Conservation (phyloP, 768 basidiomycete genomes). For the Amanita thiersii region DNA sequence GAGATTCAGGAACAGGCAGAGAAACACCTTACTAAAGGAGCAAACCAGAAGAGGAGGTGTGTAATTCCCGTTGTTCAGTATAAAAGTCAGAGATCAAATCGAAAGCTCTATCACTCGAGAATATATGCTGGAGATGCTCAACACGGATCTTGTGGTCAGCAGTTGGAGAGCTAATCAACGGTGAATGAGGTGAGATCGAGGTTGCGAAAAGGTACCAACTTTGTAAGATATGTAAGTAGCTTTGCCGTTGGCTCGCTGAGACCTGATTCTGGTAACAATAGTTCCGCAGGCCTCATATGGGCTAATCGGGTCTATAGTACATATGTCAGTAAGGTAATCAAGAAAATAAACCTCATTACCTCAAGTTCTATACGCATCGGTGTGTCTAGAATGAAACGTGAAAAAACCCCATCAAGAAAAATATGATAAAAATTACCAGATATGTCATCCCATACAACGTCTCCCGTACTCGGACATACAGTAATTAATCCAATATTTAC, state of each 20-base stretch:
- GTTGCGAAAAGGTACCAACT: conserved; percentile 28
- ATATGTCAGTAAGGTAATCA: conserved; percentile 2
- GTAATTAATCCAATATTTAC: conserved; percentile 65
- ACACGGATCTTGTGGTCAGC: conserved; percentile 41
- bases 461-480: conserved; percentile 83
- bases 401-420: neutral
- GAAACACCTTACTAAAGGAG: too few relatives aligned
- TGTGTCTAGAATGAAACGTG: conserved; percentile 40
- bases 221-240: conserved; percentile 64
- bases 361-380: conserved; percentile 87
- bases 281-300: conserved; percentile 77
- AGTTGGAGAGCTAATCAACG: conserved; percentile 25
- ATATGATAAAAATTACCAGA: conserved; percentile 40
- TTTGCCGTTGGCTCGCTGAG: conserved; percentile 68
- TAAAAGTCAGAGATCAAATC: conserved; percentile 60
- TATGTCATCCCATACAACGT: conserved; percentile 91
- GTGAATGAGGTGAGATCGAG: conserved; percentile 5
- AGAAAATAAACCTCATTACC: conserved; percentile 27
- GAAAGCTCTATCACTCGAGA: conserved; percentile 67
- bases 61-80: conserved; percentile 32
- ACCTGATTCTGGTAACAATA: conserved; percentile 54
- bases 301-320: conserved; percentile 68
- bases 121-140: conserved; percentile 48
- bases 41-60: too few relatives aligned
- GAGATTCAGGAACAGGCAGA: too few relatives aligned